phyloP scores from a whole-genome alignment of 768 basidiomycete species.

The Leccinum uliginosum region DNA sequence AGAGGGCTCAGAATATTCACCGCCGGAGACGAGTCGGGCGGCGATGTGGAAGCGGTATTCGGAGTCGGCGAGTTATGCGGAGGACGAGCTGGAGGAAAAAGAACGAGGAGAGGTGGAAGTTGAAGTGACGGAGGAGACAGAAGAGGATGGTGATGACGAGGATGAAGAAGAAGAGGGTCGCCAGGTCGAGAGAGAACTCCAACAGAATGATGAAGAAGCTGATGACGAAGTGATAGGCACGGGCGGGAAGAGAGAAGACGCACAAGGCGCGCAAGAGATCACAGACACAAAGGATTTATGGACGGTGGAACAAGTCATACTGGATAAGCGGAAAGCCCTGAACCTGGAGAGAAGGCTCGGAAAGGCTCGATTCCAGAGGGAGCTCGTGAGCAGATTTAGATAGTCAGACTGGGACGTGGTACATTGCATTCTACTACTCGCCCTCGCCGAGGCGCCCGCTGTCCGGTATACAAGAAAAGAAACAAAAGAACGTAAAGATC shows the following conservation, averaged over 20 bases:
- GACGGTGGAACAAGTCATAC: not conserved
- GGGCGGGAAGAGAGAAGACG: not conserved
- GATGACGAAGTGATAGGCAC: not conserved
- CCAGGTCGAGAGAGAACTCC: not conserved
- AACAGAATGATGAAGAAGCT: not conserved
- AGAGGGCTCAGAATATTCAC: slow-evolving; percentile 21
- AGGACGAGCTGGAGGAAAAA: not conserved
- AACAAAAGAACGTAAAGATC: not conserved
- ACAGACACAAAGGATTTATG: not conserved
- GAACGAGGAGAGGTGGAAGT: not conserved
- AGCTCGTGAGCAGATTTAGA: slow-evolving; percentile 10
- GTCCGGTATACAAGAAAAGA: not conserved
- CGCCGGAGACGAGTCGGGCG: slow-evolving; percentile 26
- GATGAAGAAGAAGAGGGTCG: not conserved
- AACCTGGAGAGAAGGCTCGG: slow-evolving; percentile 19
- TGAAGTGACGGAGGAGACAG: not conserved
- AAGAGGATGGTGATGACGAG: not conserved
- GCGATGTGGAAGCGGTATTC: slow-evolving; percentile 23
- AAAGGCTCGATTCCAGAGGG: slow-evolving; percentile 6
- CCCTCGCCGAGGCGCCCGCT: not conserved
- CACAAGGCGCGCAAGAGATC: not conserved
- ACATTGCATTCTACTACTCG: not conserved
- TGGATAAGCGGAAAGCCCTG: slow-evolving; percentile 4
- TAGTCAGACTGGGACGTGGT: not conserved
- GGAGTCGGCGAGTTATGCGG: not conserved